A percentile compares a stretch with the other conserved stretches of the same genome.
Evolutionary conservation across 108 stramenopile genomes (phyloP).

Genomic region (Cyclotella cryptica): DNA sequence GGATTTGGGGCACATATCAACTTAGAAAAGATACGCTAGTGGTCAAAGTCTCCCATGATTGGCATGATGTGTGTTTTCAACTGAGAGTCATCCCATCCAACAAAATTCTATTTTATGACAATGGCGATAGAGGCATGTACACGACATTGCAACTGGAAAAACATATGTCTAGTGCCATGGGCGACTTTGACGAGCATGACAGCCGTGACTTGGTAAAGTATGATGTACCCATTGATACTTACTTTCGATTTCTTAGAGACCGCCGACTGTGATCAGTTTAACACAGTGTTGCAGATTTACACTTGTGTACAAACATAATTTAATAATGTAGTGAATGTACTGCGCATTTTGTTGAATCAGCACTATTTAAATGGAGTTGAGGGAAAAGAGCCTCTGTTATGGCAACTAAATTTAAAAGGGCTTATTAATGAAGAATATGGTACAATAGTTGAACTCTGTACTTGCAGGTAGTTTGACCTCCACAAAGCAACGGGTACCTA

Average conservation of each 20-base stretch:
- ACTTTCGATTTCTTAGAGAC: constrained; percentile 74
- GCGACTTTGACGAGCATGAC: constrained; percentile 63
- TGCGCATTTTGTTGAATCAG: too few species aligned
- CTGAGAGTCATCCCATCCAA: constrained; percentile 64
- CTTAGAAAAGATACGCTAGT: constrained; percentile 66
- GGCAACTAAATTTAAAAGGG: too few species aligned
- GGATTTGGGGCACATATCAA: constrained; percentile 77
- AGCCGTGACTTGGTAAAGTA: constrained; percentile 63
- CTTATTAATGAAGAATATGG: too few species aligned
- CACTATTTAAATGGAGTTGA: too few species aligned
- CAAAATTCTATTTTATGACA: constrained; percentile 39
- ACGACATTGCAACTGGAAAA: constrained; percentile 62
- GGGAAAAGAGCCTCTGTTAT: too few species aligned
- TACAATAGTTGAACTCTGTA: too few species aligned
- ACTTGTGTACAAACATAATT: too few species aligned
- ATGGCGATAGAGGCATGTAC: constrained; percentile 60
- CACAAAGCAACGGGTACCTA: too few species aligned
- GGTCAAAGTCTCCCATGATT: constrained; percentile 65
- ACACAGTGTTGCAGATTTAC: too few species aligned
- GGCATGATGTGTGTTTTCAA: constrained; percentile 65
- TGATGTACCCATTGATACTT: constrained; percentile 63
- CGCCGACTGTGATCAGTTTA: constrained; percentile 50
- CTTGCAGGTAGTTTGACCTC: too few species aligned
- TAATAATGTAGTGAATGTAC: too few species aligned
- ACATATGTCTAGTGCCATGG: constrained; percentile 66